phyloP scores from a whole-genome alignment of 2,329 filamentous ascomycete genomes.

The Chrysosporium keratinophilum region DNA sequence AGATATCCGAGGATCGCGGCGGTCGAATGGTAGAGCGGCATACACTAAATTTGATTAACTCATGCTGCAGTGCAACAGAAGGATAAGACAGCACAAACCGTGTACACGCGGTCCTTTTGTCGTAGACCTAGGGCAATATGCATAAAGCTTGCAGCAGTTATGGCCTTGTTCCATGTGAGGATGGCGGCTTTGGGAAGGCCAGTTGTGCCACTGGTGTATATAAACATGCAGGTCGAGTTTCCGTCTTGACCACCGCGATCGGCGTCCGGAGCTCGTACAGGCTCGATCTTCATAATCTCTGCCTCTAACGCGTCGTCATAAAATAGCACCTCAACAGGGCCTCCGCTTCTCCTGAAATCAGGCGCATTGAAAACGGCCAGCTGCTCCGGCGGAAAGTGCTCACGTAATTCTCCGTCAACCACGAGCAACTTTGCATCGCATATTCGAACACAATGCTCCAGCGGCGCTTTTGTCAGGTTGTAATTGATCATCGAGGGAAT shows the following conservation, averaged over 20 bases:
- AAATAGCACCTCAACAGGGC: slow-evolving; percentile 48
- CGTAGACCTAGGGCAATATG: slow-evolving; percentile 49
- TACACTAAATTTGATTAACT: slow-evolving; percentile 45
- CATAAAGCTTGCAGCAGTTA: slow-evolving; percentile 45
- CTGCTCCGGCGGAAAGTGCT: slow-evolving; percentile 39
- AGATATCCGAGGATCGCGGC: slow-evolving; percentile 60
- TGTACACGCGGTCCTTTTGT: slow-evolving; percentile 61
- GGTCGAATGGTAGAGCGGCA: slow-evolving; percentile 83
- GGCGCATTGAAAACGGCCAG: slow-evolving; percentile 31
- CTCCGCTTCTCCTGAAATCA: slow-evolving; percentile 33
- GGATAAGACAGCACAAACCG: slow-evolving; percentile 41
- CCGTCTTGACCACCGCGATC: slow-evolving; percentile 43
- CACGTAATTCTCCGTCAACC: slow-evolving; percentile 56
- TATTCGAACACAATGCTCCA: slow-evolving; percentile 63
- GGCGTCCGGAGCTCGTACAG: slow-evolving; percentile 50
- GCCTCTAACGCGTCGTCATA: slow-evolving; percentile 50
- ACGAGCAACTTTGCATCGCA: slow-evolving; percentile 58
- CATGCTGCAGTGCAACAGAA: neutral
- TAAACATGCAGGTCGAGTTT: slow-evolving; percentile 58
- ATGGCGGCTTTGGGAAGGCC: slow-evolving; percentile 73
- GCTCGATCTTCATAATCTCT: slow-evolving; percentile 43
- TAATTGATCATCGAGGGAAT: slow-evolving; percentile 83
- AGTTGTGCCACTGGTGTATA: slow-evolving; percentile 79
- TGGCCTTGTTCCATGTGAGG: slow-evolving; percentile 60
- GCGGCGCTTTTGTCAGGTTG: slow-evolving; percentile 60